Conservation (phyloP, 345 rosid genomes). For the Capsella bursapastoris region DNA sequence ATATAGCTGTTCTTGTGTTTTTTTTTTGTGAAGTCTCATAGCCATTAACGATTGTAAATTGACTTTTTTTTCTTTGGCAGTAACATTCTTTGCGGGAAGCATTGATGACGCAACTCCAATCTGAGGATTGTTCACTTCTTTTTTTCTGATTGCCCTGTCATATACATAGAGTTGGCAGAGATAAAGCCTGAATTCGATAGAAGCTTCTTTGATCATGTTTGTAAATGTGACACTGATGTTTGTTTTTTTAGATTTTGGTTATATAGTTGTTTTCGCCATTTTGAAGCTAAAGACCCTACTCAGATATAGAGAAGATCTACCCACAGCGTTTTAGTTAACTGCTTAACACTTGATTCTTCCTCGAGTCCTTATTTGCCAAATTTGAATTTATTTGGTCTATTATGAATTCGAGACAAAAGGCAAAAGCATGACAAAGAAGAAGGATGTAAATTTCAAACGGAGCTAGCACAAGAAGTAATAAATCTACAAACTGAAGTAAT, state of each 20-base stretch:
- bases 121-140: neutral
- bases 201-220: too few relatives aligned
- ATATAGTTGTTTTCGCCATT: too few relatives aligned
- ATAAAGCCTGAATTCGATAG: neutral
- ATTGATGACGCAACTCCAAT: neutral
- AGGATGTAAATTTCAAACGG: constrained; percentile 1
- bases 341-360: too few relatives aligned
- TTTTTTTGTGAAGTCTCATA: neutral
- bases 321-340: too few relatives aligned
- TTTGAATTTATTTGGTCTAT: too few relatives aligned
- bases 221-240: too few relatives aligned
- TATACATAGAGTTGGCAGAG: too few relatives aligned
- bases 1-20: neutral
- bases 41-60: neutral
- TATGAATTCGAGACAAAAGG: too few relatives aligned
- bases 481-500: constrained; percentile 2
- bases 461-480: constrained; percentile 20
- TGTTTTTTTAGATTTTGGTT: too few relatives aligned
- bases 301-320: too few relatives aligned
- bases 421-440: neutral
- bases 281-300: too few relatives aligned
- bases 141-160: neutral
- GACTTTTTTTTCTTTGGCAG: neutral
- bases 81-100: constrained; percentile 14
- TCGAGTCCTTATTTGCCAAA: too few relatives aligned